Conservation (phyloP, 257 asterid genomes). For the Nicotiana noctiflora region DNA sequence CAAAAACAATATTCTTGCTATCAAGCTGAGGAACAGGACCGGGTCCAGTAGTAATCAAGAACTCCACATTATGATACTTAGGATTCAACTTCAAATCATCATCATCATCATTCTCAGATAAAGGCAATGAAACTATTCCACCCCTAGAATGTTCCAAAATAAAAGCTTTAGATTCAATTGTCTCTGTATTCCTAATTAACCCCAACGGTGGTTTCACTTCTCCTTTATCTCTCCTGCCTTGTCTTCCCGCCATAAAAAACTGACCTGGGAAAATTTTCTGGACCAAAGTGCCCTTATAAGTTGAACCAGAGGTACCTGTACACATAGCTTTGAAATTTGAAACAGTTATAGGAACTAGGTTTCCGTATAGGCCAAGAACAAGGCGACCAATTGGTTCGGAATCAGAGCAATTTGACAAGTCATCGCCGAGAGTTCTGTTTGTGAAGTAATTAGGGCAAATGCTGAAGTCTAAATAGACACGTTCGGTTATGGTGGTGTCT, state of each 20-base stretch:
- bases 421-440: conserved; percentile 72
- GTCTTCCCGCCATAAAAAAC: conserved; percentile 71
- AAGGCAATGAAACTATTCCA: conserved; percentile 66
- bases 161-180: conserved; percentile 59
- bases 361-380: conserved; percentile 77
- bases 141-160: conserved; percentile 60
- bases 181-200: conserved; percentile 55
- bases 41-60: conserved; percentile 90
- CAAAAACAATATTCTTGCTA: conserved; percentile 74
- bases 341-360: conserved; percentile 70
- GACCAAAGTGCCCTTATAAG: conserved; percentile 70
- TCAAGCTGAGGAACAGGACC: conserved; percentile 91
- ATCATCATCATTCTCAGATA: conserved; percentile 84
- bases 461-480: conserved; percentile 77
- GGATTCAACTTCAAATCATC: conserved; percentile 64
- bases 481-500: conserved; percentile 78
- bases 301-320: conserved; percentile 60
- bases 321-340: conserved; percentile 86
- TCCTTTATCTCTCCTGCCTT: conserved; percentile 79
- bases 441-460: conserved; percentile 74
- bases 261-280: conserved; percentile 77
- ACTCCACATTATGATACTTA: conserved; percentile 79
- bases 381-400: conserved; percentile 64
- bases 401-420: conserved; percentile 61
- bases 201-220: conserved; percentile 60